These are phyloP conservation scores for Lecanosticta acicola DNA, from an alignment of 2,329 filamentous ascomycete genomes.

Conservation along the genomic window DNA sequence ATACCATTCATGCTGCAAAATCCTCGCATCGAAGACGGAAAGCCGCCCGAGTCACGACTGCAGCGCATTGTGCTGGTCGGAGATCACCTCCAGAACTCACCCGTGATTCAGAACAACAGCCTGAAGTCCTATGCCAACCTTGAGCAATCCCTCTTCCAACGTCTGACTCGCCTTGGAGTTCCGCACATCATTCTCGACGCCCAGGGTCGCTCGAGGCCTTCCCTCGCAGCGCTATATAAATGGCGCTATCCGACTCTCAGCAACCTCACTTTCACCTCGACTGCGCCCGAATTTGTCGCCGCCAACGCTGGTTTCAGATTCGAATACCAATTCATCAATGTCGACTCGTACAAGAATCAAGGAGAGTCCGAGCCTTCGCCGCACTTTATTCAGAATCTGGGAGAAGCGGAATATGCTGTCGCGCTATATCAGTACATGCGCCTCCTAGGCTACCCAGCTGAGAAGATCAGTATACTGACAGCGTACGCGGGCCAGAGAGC, in stretches of 20 bases:
- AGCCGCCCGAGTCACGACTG: constrained; percentile 60
- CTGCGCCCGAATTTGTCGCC: constrained; percentile 62
- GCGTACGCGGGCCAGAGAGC: constrained; percentile 91
- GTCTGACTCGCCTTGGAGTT: constrained; percentile 86
- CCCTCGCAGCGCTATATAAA: constrained; percentile 81
- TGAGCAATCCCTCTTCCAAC: constrained; percentile 89
- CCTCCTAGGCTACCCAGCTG: constrained; percentile 81
- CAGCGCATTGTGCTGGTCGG: constrained; percentile 89
- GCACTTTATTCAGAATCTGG: constrained; percentile 93
- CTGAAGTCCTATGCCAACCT: constrained; percentile 94
- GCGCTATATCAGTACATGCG: constrained; percentile 97
- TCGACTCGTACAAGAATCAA: constrained; percentile 82
- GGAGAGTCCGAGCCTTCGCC: constrained; percentile 87
- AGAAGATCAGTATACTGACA: constrained; percentile 78
- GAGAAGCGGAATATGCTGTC: constrained; percentile 94
- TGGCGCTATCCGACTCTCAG: constrained; percentile 84
- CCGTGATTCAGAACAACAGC: constrained; percentile 87
- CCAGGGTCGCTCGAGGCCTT: constrained; percentile 83
- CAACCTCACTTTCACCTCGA: constrained; percentile 70
- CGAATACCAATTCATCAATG: constrained; percentile 95
- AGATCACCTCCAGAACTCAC: constrained; percentile 94
- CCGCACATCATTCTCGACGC: constrained; percentile 85
- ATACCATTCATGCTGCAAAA: constrained; percentile 91
- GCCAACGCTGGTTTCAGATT: constrained; percentile 90
- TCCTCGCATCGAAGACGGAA: constrained; percentile 18